Percentiles rank a stretch among this genome's conserved stretches.
These are phyloP conservation scores for Sporodiniella umbellata DNA, from an alignment of 371 early-diverging fungal species.

Conservation along the genomic window DNA sequence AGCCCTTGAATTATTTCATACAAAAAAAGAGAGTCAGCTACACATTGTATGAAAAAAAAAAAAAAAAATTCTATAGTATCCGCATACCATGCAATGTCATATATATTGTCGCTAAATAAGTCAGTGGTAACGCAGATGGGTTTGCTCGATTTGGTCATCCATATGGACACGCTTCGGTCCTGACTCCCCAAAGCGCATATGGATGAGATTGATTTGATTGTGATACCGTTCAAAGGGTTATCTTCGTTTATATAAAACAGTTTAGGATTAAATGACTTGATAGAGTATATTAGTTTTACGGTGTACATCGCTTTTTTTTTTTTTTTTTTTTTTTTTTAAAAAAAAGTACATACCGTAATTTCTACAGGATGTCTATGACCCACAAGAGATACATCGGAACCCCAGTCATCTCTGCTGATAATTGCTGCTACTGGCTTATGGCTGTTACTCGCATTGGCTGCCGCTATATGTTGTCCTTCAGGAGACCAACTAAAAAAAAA, in stretches of 20 bases:
- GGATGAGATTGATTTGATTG: conserved; percentile 38
- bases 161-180: conserved; percentile 87
- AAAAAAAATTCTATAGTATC: too few relatives aligned
- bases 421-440: conserved; percentile 83
- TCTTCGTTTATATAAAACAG: conserved; percentile 57
- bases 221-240: neutral
- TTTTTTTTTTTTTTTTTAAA: too few relatives aligned
- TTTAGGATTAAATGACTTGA: conserved; percentile 72
- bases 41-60: too few relatives aligned
- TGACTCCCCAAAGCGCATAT: conserved; percentile 91
- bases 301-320: neutral
- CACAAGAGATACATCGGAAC: conserved; percentile 76
- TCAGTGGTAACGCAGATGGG: conserved; percentile 75
- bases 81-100: conserved; percentile 87
- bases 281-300: neutral
- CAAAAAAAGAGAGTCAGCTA: too few relatives aligned
- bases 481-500: conserved; percentile 81
- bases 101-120: conserved; percentile 77
- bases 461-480: conserved; percentile 84
- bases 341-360: conserved; percentile 65
- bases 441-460: conserved; percentile 89
- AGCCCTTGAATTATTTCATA: conserved; percentile 43
- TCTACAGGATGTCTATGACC: conserved; percentile 92
- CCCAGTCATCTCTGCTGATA: conserved; percentile 79
- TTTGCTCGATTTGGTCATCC: conserved; percentile 76